These are phyloP conservation scores for Globisporangium takayamanum DNA, from an alignment of 352 stramenopile species.

Conservation along the genomic window DNA sequence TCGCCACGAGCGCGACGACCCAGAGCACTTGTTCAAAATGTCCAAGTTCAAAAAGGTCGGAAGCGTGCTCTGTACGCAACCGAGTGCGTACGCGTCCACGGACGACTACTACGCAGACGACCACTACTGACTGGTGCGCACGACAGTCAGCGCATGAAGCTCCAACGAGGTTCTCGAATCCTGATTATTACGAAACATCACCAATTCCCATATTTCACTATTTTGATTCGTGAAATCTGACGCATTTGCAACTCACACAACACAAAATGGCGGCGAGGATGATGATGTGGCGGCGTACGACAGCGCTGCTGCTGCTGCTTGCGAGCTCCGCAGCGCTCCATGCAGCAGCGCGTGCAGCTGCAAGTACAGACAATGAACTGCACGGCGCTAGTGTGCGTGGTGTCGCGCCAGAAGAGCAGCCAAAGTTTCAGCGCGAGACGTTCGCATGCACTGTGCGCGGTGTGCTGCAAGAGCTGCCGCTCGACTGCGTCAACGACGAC, in stretches of 20 bases:
- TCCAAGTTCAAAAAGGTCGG: slow-evolving; percentile 82
- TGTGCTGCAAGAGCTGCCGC: slow-evolving; percentile 22
- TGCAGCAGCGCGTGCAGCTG: neutral
- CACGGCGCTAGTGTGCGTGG: slow-evolving; percentile 19
- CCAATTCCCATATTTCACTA: neutral
- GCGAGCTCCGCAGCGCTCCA: neutral
- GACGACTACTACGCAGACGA: slow-evolving; percentile 11
- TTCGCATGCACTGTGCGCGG: slow-evolving; percentile 35
- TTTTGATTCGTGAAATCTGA: neutral
- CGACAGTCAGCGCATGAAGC: too few species aligned
- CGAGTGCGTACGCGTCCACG: slow-evolving; percentile 16
- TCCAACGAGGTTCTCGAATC: too few species aligned
- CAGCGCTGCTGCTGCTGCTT: slow-evolving; percentile 1
- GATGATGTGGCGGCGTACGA: neutral
- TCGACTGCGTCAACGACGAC: slow-evolving; percentile 84
- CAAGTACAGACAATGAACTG: neutral
- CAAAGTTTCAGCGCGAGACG: slow-evolving; percentile 11
- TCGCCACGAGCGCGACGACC: slow-evolving; percentile 23
- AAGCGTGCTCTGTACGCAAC: slow-evolving; percentile 59
- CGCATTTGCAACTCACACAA: neutral
- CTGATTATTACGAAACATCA: neutral
- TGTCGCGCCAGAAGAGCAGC: slow-evolving; percentile 30
- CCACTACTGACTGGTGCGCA: neutral
- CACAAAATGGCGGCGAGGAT: neutral
- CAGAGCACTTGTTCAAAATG: slow-evolving; percentile 65